These are phyloP conservation scores for Fraxinus nigra DNA, from an alignment of 305 asterid species.

Conservation along the genomic window DNA sequence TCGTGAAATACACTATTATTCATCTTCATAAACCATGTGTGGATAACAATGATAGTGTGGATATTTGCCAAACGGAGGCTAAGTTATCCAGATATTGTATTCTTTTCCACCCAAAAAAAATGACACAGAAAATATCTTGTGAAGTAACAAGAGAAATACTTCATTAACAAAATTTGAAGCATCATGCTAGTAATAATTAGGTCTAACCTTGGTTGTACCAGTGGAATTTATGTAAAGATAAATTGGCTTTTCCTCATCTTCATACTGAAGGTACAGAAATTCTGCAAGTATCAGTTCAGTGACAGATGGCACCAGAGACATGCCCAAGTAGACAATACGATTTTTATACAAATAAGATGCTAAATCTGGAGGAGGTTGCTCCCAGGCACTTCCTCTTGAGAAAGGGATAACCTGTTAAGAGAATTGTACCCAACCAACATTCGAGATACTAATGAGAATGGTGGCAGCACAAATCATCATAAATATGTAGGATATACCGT, in stretches of 20 bases:
- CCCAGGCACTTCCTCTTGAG: constrained; percentile 78
- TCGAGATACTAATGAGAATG: not conserved
- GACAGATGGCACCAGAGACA: constrained; percentile 88
- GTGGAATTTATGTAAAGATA: constrained; percentile 90
- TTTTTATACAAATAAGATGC: constrained; percentile 81
- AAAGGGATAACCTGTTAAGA: constrained; percentile 81
- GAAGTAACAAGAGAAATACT: not conserved
- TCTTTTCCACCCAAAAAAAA: constrained; percentile 12
- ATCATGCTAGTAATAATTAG: not conserved
- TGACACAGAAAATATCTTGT: not conserved
- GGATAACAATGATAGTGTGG: not conserved
- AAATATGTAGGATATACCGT: not conserved
- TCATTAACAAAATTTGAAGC: constrained; percentile 4
- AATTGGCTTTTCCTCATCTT: constrained; percentile 78
- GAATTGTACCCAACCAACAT: constrained; percentile 15
- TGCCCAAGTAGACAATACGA: constrained; percentile 92
- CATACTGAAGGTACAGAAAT: constrained; percentile 82
- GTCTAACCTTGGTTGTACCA: constrained; percentile 86
- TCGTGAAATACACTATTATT: not conserved
- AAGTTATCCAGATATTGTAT: not conserved
- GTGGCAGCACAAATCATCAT: constrained; percentile 3
- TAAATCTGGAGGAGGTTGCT: constrained; percentile 95
- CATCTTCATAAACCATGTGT: not conserved
- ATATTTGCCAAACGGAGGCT: not conserved
- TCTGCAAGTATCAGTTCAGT: constrained; percentile 85